phyloP scores from a whole-genome alignment of 352 stramenopile species.

The Phytophthora sansomeana region DNA sequence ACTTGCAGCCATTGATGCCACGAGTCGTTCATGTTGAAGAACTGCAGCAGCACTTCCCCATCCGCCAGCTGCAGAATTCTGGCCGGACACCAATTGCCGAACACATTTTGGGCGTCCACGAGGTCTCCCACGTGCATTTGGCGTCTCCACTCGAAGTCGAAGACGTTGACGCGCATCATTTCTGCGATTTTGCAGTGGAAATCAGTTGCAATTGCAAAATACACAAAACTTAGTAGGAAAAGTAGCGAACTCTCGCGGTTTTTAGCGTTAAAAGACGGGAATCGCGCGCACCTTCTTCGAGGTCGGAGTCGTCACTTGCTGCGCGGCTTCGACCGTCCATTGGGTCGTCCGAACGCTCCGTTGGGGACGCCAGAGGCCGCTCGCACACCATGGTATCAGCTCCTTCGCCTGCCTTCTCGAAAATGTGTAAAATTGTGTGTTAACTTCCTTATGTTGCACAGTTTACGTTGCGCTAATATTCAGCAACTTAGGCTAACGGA shows the following conservation, averaged over 20 bases:
- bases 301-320: conserved; percentile 71
- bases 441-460: not conserved
- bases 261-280: not conserved
- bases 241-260: not conserved
- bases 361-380: conserved; percentile 23
- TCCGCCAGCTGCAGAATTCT: conserved; percentile 64
- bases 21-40: conserved; percentile 84
- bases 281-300: conserved; percentile 68
- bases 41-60: conserved; percentile 72
- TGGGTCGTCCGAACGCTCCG: conserved; percentile 21
- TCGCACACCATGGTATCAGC: conserved; percentile 64
- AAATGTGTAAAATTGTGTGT: not conserved
- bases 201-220: conserved; percentile 5
- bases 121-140: conserved; percentile 72
- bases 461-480: not conserved
- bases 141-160: conserved; percentile 73
- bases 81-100: conserved; percentile 87
- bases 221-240: conserved; percentile 14
- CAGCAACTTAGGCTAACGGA: not conserved
- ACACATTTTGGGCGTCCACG: conserved; percentile 82
- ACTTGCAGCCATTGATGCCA: conserved; percentile 76
- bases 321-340: conserved; percentile 40
- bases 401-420: conserved; percentile 8
- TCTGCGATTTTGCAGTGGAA: conserved; percentile 38
- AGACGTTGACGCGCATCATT: conserved; percentile 83